A percentile compares a stretch with the other conserved stretches of the same genome.
These are phyloP conservation scores for Colletotrichum karsti DNA, from an alignment of 2,329 filamentous ascomycete species.

Conservation along the genomic window DNA sequence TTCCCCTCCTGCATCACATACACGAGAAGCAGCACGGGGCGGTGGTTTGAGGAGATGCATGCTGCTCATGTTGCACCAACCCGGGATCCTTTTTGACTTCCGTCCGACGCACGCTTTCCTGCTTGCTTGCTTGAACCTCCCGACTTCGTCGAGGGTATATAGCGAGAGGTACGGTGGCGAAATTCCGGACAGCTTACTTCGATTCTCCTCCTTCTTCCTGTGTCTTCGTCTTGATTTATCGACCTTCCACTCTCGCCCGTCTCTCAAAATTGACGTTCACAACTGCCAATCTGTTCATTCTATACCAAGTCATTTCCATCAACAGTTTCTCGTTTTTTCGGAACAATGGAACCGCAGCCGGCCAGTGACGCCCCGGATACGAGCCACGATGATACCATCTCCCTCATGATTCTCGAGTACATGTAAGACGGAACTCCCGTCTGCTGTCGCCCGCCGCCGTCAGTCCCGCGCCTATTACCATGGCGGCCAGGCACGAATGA, in stretches of 20 bases:
- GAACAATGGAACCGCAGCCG: conserved; percentile 20
- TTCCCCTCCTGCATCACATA: no score
- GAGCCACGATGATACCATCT: conserved; percentile 25
- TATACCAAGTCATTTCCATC: no score
- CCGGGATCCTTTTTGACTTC: no score
- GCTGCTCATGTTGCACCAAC: no score
- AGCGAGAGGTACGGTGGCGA: conserved; percentile 15
- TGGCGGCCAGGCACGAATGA: no score
- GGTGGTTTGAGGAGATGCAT: no score
- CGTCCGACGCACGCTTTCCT: no score
- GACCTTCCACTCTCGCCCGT: neutral
- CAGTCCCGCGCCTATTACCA: neutral
- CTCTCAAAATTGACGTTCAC: no score
- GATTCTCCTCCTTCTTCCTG: neutral
- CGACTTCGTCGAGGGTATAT: conserved; percentile 15
- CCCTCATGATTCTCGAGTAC: conserved; percentile 25
- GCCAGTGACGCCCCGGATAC: conserved; percentile 3
- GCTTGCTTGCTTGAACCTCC: no score
- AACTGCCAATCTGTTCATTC: no score
- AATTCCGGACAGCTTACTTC: neutral
- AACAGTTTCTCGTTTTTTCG: no score
- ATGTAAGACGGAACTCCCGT: neutral
- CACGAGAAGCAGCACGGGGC: no score
- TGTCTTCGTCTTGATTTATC: neutral
- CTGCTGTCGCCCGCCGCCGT: neutral